phyloP scores from a whole-genome alignment of 345 rosid species.

The Noccaea bulbosa region DNA sequence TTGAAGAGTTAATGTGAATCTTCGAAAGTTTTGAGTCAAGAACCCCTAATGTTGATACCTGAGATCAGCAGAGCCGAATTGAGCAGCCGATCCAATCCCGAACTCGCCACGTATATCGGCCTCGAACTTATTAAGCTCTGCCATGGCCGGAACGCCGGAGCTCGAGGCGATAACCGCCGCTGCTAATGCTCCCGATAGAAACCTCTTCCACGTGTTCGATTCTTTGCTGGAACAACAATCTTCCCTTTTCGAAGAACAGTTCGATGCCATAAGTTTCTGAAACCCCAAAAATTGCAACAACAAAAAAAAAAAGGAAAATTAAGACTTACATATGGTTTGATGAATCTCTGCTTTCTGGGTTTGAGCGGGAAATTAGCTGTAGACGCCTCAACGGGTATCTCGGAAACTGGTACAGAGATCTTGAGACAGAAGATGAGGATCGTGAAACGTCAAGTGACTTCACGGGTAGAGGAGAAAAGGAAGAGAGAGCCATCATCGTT shows the following conservation, averaged over 20 bases:
- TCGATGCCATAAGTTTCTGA: constrained; percentile 11
- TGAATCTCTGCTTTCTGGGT: constrained; percentile 26
- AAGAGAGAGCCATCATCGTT: constrained; percentile 44
- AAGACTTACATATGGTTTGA: constrained; percentile 35
- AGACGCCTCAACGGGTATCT: constrained; percentile 36
- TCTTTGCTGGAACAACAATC: constrained; percentile 42
- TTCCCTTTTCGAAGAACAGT: constrained; percentile 55
- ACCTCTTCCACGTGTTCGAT: constrained; percentile 53
- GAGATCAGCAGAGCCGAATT: constrained; percentile 88
- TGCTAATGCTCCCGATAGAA: constrained; percentile 65
- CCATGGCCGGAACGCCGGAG: constrained; percentile 61
- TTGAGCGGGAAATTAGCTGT: constrained; percentile 26
- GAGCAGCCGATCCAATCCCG: constrained; percentile 92
- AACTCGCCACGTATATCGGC: constrained; percentile 88
- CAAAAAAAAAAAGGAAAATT: neutral
- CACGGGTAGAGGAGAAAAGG: constrained; percentile 38
- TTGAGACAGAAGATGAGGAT: constrained; percentile 35
- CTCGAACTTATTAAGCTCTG: constrained; percentile 86
- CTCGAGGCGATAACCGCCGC: constrained; percentile 61
- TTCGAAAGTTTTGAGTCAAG: neutral
- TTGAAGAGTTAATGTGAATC: neutral
- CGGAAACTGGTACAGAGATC: constrained; percentile 8
- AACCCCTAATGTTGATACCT: constrained; percentile 45
- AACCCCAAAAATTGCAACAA: neutral
- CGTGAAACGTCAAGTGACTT: constrained; percentile 31